phyloP scores from a whole-genome alignment of 768 basidiomycete species.

The Ramaria sp. region DNA sequence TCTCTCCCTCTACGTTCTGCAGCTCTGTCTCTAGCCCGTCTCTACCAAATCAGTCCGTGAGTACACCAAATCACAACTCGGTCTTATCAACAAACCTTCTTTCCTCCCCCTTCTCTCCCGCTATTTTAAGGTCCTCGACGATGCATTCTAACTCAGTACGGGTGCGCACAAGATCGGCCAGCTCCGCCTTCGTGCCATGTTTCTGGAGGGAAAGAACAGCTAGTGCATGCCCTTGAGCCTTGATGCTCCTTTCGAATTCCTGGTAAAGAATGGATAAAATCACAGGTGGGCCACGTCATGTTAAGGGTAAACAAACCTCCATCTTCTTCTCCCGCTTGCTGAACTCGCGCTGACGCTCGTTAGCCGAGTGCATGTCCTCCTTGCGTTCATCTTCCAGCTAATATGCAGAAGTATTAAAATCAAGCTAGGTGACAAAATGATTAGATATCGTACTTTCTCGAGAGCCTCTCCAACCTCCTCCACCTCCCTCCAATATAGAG shows the following conservation, averaged over 20 bases:
- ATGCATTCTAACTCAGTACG: conserved; percentile 81
- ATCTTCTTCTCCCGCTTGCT: conserved; percentile 77
- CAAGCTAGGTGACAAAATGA: not conserved
- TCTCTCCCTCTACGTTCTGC: conserved; percentile 41
- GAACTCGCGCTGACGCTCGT: conserved; percentile 72
- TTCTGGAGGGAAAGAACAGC: conserved; percentile 63
- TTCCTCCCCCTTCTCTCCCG: conserved; percentile 51
- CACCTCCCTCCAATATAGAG: conserved; percentile 82
- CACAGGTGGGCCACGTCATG: not conserved
- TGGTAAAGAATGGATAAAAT: conserved; percentile 19
- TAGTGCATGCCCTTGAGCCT: conserved; percentile 55
- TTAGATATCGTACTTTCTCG: conserved; percentile 62
- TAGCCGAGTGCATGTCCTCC: conserved; percentile 75
- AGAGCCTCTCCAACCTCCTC: conserved; percentile 80
- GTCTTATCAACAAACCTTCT: conserved; percentile 10
- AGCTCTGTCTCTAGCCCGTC: conserved; percentile 48
- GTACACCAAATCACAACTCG: not conserved
- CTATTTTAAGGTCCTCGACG: conserved; percentile 63
- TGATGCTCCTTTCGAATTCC: conserved; percentile 65
- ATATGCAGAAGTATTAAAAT: not conserved
- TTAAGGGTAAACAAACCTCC: conserved; percentile 40
- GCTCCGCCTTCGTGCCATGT: conserved; percentile 68
- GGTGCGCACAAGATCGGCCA: conserved; percentile 76
- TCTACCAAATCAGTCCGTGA: not conserved
- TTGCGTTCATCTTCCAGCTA: conserved; percentile 51